phyloP scores from a whole-genome alignment of 1,284 basidiomycete genomes.

The Stygiomarasmius scandens region DNA sequence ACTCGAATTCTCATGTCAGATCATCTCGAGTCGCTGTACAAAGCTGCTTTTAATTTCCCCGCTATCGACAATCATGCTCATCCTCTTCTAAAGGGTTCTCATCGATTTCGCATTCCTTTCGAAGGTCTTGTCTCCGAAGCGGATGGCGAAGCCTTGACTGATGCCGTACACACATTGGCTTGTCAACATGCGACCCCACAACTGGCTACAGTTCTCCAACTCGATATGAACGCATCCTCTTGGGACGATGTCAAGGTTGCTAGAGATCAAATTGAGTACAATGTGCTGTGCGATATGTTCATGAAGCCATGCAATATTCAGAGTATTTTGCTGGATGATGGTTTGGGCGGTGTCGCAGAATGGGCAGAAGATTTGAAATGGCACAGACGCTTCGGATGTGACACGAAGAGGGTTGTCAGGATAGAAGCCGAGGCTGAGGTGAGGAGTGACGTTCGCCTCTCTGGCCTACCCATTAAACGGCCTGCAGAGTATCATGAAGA shows the following conservation, averaged over 20 bases:
- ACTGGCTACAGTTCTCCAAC: conserved; percentile 49
- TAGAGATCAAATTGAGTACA: conserved; percentile 48
- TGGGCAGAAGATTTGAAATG: conserved; percentile 54
- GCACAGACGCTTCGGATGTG: conserved; percentile 46
- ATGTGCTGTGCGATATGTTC: conserved; percentile 55
- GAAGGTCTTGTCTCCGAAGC: conserved; percentile 71
- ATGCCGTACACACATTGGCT: conserved; percentile 59
- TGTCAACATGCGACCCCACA: conserved; percentile 59
- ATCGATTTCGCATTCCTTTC: conserved; percentile 52
- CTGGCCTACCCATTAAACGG: conserved; percentile 23
- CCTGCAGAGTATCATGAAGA: conserved; percentile 31
- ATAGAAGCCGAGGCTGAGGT: conserved; percentile 73
- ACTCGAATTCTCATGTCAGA: background rate
- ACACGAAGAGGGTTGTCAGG: conserved; percentile 63
- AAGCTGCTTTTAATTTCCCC: conserved; percentile 39
- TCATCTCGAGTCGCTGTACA: conserved; percentile 19
- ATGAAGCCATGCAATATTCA: conserved; percentile 59
- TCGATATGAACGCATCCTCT: conserved; percentile 38
- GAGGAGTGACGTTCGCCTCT: conserved; percentile 11
- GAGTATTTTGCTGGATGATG: conserved; percentile 72
- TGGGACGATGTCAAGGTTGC: conserved; percentile 63
- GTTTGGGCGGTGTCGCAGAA: conserved; percentile 51
- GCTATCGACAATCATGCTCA: conserved; percentile 79
- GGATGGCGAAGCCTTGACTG: conserved; percentile 46
- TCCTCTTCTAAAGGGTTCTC: conserved; percentile 55